Evolutionary conservation across 495 filamentous ascomycete genomes (phyloP), one percentile per base, ranked within the genome.

Genomic region (Neurospora sp.): DNA sequence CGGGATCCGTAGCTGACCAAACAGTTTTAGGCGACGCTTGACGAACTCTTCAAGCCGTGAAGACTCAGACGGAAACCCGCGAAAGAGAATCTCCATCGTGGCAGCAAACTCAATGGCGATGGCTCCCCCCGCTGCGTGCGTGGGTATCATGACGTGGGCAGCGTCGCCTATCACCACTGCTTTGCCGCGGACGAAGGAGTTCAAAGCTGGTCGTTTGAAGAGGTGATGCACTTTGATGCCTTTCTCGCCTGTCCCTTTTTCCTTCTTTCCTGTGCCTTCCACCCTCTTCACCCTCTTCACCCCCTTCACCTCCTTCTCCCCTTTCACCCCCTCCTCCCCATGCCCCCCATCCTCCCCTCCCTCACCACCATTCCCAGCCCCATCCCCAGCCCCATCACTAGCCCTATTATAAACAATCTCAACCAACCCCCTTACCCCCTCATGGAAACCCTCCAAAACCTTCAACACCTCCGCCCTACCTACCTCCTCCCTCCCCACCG

Each of bases 71-170:
- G 44, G 44, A 12, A 75, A 75, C 7, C 69, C 74, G 8, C 40
- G 45, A 17, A 81, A 75, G n/a, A 81, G 41, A 5, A 75, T 73
- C 61, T 79, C 79, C 20, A 81, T 17, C 16, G 76, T 42, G 4
- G 76, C 76, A 0, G 78, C 76, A 4, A 72, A 72, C 75, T 81
- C 80, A 12, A 81, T 77, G 35, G 75, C 75, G 0, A 79, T 72
- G 9, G 76, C 76, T 1, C 68, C 75, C 5, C 79, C 79, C 1
- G 78, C 76, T 1, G 76, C 78, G 35, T 80, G 78, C 0, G 78
- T 78, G 1, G 78, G 80, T 69, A 80, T 40, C 78, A 81, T 81
- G 4, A 78, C 73, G 38, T 81, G 80, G 10, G 78, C 79, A 0
- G 79, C 76, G 48, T 81, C 80, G 0, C 80, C 80, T 4, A 81